Percentiles rank a stretch among this genome's conserved stretches.
phyloP scores from a whole-genome alignment of 305 asterid species.

The Euphrasia arctica region DNA sequence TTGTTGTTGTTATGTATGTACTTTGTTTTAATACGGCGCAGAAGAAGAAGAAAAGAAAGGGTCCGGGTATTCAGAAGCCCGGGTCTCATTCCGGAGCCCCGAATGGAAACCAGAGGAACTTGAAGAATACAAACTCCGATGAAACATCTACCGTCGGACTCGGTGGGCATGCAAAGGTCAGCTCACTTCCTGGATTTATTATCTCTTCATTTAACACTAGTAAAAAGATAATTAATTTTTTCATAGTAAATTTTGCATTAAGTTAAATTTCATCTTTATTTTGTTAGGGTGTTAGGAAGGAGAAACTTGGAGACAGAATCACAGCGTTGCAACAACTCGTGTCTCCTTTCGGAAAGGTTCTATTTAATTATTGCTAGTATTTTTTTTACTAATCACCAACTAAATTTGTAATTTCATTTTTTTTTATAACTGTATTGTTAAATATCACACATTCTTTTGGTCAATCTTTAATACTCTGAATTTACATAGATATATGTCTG shows the following conservation, averaged over 20 bases:
- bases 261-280: no score
- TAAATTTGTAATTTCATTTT: no score
- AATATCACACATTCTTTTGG: no score
- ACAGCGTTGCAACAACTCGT: slow-evolving; percentile 85
- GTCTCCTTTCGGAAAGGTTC: slow-evolving; percentile 95
- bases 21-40: slow-evolving; percentile 15
- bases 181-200: background rate
- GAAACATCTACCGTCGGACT: slow-evolving; percentile 24
- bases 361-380: background rate
- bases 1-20: no score
- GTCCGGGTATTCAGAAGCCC: slow-evolving; percentile 31
- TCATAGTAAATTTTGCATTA: no score
- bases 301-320: slow-evolving; percentile 83
- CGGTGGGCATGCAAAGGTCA: slow-evolving; percentile 64
- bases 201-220: background rate
- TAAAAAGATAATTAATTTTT: no score
- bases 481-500: no score
- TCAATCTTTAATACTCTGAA: no score
- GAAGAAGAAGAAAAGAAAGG: slow-evolving; percentile 42
- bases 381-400: no score
- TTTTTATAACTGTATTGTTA: no score
- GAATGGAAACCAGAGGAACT: slow-evolving; percentile 33
- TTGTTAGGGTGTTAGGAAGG: slow-evolving; percentile 52
- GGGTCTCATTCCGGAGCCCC: slow-evolving; percentile 27
- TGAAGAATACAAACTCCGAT: slow-evolving; percentile 39